Percentiles rank a stretch among this genome's conserved stretches.
Conservation (phyloP, 768 basidiomycete genomes). For the Mrakia frigida region DNA sequence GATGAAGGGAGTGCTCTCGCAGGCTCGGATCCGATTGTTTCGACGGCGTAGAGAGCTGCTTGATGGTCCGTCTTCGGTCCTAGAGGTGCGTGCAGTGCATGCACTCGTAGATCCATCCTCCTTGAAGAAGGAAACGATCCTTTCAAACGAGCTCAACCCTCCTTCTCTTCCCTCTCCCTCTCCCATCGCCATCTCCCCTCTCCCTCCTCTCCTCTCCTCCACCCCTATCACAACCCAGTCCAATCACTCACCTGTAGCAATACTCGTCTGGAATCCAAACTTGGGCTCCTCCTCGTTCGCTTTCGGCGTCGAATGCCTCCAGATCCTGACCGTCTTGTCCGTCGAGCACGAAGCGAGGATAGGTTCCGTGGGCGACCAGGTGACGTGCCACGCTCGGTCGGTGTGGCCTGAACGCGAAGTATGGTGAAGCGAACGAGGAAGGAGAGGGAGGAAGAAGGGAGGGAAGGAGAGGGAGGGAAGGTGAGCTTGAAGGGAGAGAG, state of each 20-base stretch:
- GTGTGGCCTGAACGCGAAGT: conserved; percentile 52
- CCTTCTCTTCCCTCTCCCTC: no score
- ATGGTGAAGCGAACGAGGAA: background rate
- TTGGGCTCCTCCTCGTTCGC: background rate
- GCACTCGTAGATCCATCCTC: no score
- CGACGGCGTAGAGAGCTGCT: no score
- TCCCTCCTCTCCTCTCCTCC: no score
- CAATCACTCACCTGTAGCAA: conserved; percentile 27
- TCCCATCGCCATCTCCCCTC: no score
- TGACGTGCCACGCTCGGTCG: conserved; percentile 78
- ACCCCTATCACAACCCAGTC: background rate
- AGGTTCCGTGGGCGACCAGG: conserved; percentile 80
- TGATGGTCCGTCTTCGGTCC: no score
- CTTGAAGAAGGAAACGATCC: no score
- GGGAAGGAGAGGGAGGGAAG: background rate
- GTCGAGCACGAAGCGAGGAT: conserved; percentile 88
- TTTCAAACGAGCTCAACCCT: background rate
- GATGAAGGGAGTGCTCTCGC: no score
- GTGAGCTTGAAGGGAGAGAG: background rate
- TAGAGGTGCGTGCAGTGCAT: no score
- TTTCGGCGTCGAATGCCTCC: conserved; percentile 52
- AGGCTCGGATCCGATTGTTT: no score
- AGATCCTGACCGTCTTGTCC: conserved; percentile 85
- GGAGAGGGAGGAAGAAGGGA: background rate
- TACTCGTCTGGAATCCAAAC: conserved; percentile 16